Evolutionary conservation across 495 filamentous ascomycete genomes (phyloP).

Genomic region (Daldinia vernicosa): DNA sequence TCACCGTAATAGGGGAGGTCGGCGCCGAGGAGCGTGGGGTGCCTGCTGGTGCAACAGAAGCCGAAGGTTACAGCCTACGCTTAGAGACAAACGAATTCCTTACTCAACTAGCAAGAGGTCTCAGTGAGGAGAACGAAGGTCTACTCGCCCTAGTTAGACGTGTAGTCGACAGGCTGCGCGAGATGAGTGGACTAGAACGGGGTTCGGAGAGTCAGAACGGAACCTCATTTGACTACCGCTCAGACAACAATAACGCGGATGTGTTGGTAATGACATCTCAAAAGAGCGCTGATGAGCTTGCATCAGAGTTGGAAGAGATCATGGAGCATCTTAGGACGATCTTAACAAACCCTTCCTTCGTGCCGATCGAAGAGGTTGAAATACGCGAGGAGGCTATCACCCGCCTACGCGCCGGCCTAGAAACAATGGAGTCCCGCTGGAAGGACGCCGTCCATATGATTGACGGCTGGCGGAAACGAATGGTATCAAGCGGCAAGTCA

Average conservation of each 20-base stretch:
- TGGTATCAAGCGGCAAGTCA: conserved; percentile 78
- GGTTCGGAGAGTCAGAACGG: conserved; percentile 40
- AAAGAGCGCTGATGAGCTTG: conserved; percentile 74
- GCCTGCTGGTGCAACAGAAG: conserved; percentile 59
- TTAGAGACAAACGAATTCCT: conserved; percentile 93
- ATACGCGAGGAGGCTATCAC: conserved; percentile 89
- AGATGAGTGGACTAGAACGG: conserved; percentile 79
- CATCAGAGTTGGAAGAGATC: conserved; percentile 73
- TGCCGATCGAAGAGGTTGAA: conserved; percentile 92
- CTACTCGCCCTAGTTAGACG: conserved; percentile 76
- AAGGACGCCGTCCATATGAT: conserved; percentile 88
- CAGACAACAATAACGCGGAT: conserved; percentile 47
- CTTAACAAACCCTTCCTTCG: conserved; percentile 94
- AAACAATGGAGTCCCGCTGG: conserved; percentile 91
- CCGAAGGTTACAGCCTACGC: conserved; percentile 75
- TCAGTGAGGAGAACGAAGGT: conserved; percentile 94
- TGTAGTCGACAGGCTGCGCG: conserved; percentile 74
- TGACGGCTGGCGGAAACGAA: conserved; percentile 88
- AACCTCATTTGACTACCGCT: conserved; percentile 48
- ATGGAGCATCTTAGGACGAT: conserved; percentile 82
- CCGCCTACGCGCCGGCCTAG: conserved; percentile 81
- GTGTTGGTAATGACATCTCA: conserved; percentile 57
- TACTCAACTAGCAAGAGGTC: conserved; percentile 82
- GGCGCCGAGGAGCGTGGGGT: conserved; percentile 48
- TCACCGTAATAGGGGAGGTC: conserved; percentile 62